phyloP scores from a whole-genome alignment of 179 eudicot species.

The Corrigiola litoralis region DNA sequence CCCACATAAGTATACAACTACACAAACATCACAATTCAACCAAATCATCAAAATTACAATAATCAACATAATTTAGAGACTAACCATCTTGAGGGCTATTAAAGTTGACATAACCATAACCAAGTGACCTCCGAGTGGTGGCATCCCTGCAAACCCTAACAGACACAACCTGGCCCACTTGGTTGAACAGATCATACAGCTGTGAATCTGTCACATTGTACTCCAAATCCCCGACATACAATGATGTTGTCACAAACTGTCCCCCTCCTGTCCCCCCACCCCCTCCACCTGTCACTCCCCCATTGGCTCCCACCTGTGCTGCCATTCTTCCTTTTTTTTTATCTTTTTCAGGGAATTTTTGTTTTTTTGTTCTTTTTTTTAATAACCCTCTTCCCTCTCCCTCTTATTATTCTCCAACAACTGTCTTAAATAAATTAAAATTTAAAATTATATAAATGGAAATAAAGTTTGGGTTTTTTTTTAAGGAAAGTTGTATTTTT shows the following conservation, averaged over 20 bases:
- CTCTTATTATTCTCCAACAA: constrained; percentile 40
- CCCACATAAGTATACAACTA: too few species aligned
- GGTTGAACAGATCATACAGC: constrained; percentile 34
- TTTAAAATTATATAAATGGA: not conserved
- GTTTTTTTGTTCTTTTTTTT: constrained; percentile 26
- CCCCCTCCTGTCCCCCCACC: constrained; percentile 14
- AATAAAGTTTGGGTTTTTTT: not conserved
- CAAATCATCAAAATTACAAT: not conserved
- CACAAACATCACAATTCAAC: too few species aligned
- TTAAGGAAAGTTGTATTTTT: not conserved
- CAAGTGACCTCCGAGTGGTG: constrained; percentile 34
- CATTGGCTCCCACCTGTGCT: constrained; percentile 38
- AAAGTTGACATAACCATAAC: constrained; percentile 45
- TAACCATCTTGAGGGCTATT: constrained; percentile 25
- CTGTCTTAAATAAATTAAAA: not conserved
- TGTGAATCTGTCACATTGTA: constrained; percentile 35
- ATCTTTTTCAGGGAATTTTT: constrained; percentile 13
- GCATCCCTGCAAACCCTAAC: constrained; percentile 41
- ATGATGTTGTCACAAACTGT: constrained; percentile 29
- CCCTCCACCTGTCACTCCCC: constrained; percentile 28
- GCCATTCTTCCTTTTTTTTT: constrained; percentile 8
- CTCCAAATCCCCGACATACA: constrained; percentile 51
- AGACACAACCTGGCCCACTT: constrained; percentile 35
- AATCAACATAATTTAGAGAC: not conserved
- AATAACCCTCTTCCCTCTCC: constrained; percentile 51